Evolutionary conservation across 139 green algal genomes (phyloP).

Genomic region (Asterochloris erici): DNA sequence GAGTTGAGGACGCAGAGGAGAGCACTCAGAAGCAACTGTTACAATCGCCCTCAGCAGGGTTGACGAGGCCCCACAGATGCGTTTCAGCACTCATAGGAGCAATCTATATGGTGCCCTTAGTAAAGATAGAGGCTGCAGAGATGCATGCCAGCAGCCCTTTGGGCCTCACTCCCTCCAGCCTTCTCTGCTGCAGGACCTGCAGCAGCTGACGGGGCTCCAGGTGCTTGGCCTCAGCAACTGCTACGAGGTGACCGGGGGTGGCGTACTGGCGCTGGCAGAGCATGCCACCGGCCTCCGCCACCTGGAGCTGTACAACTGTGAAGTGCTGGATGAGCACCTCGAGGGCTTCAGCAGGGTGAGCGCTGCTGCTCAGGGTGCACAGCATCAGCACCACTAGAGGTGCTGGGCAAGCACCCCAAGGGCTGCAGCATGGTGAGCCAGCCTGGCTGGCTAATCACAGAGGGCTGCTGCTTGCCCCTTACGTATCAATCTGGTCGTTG

Average conservation of each 20-base stretch:
- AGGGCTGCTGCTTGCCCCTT: no score
- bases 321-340: background rate
- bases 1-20: no score
- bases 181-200: conserved; percentile 1
- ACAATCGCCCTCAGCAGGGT: no score
- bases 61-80: no score
- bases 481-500: no score
- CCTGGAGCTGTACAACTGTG: background rate
- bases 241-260: conserved; percentile 12
- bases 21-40: no score
- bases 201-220: background rate
- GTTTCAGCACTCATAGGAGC: no score
- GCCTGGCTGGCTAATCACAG: no score
- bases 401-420: no score
- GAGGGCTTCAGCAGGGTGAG: background rate
- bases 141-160: background rate
- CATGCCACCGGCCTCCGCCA: background rate
- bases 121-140: no score
- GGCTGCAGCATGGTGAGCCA: no score
- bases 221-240: conserved; percentile 16
- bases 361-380: background rate
- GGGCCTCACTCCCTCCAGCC: background rate
- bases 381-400: background rate
- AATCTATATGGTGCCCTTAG: no score
- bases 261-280: background rate